phyloP scores from a whole-genome alignment of 2,329 filamentous ascomycete species.

The Hypoxylon rubiginosum region DNA sequence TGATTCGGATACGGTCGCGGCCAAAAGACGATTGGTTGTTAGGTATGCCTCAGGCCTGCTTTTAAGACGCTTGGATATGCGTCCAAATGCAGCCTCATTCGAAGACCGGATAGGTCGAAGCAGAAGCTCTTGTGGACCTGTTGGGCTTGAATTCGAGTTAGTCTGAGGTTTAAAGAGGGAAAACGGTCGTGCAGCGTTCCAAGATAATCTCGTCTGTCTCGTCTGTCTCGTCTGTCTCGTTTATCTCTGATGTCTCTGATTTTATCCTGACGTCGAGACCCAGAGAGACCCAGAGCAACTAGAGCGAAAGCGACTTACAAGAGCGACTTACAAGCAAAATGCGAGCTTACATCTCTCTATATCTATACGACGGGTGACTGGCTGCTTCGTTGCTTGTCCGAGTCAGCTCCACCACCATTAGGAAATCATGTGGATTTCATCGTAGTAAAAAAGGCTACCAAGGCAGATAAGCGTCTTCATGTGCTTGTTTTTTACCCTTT shows the following conservation, averaged over 20 bases:
- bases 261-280: conserved; percentile 1
- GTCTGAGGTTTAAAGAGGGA: conserved; percentile 22
- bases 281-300: too few species aligned
- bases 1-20: conserved; percentile 39
- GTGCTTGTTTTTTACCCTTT: conserved; percentile 39
- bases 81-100: conserved; percentile 32
- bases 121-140: conserved; percentile 21
- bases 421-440: conserved; percentile 46
- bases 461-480: conserved; percentile 39
- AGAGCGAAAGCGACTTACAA: too few species aligned
- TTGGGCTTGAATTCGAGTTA: conserved; percentile 27
- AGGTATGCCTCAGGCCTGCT: too few species aligned
- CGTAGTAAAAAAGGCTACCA: conserved; percentile 25
- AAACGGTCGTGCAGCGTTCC: not conserved
- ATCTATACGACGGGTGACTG: not conserved
- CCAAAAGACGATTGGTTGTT: conserved; percentile 33
- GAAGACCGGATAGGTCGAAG: conserved; percentile 21
- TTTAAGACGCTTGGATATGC: conserved; percentile 31
- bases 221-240: too few species aligned
- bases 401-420: conserved; percentile 30
- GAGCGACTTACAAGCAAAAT: conserved; percentile 2
- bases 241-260: not conserved
- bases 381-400: not conserved
- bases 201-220: not conserved
- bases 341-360: not conserved